phyloP scores from a whole-genome alignment of 116 monocot genomes.

The Cymodocea nodosa region DNA sequence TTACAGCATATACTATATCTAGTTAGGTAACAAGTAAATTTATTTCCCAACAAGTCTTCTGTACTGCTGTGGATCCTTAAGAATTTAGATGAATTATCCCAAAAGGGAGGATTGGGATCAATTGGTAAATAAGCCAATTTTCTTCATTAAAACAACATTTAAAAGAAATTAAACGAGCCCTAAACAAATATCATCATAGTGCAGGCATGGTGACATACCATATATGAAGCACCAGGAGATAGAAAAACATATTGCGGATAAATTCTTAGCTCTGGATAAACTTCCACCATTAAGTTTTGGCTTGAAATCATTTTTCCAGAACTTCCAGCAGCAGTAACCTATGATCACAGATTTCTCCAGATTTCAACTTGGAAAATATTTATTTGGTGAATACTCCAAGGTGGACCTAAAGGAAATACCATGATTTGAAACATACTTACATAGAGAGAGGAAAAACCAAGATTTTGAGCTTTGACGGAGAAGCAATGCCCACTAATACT shows the following conservation, averaged over 20 bases:
- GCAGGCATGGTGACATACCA: slow-evolving; percentile 29
- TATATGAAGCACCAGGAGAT: slow-evolving; percentile 72
- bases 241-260: slow-evolving; percentile 73
- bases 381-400: not conserved
- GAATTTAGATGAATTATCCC: too few species aligned
- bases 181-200: too few species aligned
- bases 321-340: slow-evolving; percentile 46
- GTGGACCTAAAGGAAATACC: not conserved
- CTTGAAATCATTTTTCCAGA: slow-evolving; percentile 55
- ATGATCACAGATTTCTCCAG: not conserved
- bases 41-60: too few species aligned
- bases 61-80: too few species aligned
- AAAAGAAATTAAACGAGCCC: too few species aligned
- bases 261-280: slow-evolving; percentile 52
- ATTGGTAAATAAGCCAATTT: too few species aligned
- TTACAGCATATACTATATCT: too few species aligned
- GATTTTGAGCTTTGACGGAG: slow-evolving; percentile 48
- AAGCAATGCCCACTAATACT: slow-evolving; percentile 26
- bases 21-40: too few species aligned
- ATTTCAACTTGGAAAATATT: too few species aligned
- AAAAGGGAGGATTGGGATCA: too few species aligned
- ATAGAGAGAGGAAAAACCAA: slow-evolving; percentile 59
- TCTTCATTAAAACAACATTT: too few species aligned
- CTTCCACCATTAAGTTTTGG: slow-evolving; percentile 75
- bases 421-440: slow-evolving; percentile 39